A percentile compares a stretch with the other conserved stretches of the same genome.
phyloP scores from a whole-genome alignment of 306 rosid species.

The Rosa chinensis region DNA sequence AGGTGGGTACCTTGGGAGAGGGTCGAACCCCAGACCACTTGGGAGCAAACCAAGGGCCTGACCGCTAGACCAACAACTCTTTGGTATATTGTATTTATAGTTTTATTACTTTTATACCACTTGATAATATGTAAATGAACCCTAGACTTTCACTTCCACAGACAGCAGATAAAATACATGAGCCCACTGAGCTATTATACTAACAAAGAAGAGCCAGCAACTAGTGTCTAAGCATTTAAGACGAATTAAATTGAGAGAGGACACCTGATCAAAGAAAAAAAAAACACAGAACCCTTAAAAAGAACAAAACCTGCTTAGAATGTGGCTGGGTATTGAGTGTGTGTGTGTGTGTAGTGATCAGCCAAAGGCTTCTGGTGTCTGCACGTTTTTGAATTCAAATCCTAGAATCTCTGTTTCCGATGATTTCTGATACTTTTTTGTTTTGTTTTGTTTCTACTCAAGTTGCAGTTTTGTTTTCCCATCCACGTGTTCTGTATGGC shows the following conservation, averaged over 20 bases:
- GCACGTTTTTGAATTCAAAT: not conserved
- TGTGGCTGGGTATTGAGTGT: no score
- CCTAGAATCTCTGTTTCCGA: not conserved
- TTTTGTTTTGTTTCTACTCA: no score
- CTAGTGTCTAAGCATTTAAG: not conserved
- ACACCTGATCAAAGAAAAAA: not conserved
- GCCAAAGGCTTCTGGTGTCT: no score
- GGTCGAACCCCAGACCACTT: no score
- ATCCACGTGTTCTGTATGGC: no score
- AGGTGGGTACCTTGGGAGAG: no score
- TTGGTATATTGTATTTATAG: not conserved
- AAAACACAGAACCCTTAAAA: not conserved
- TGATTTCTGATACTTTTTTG: not conserved
- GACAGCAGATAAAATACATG: not conserved
- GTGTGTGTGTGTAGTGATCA: not conserved
- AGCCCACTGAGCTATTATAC: not conserved
- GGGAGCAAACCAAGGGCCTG: no score
- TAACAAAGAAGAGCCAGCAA: conserved; percentile 6
- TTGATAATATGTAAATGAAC: not conserved
- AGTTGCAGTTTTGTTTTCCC: no score
- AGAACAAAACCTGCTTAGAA: not conserved
- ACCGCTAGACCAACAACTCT: no score
- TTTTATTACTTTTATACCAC: no score
- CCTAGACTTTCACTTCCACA: not conserved
- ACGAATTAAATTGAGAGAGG: not conserved